Evolutionary conservation across 192 early-diverging fungal species (phyloP).

Genomic region (Coemansia asiatica): DNA sequence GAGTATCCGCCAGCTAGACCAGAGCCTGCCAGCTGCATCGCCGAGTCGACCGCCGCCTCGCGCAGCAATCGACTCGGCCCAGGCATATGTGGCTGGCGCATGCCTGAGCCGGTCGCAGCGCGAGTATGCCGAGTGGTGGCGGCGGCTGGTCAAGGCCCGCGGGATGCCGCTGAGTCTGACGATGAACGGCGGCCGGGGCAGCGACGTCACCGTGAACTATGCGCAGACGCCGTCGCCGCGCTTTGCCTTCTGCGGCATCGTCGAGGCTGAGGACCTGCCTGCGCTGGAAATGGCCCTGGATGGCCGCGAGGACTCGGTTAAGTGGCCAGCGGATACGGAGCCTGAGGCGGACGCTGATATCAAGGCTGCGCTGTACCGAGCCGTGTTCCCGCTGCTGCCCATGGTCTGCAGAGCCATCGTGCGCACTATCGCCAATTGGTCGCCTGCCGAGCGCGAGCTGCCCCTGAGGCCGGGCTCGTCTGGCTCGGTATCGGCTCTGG

Average conservation of each 20-base stretch:
- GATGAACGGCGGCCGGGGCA: constrained; percentile 16
- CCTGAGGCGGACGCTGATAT: constrained; percentile 5
- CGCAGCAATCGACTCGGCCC: constrained; percentile 27
- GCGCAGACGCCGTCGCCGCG: constrained; percentile 7
- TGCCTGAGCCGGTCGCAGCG: constrained; percentile 37
- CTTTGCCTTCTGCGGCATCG: constrained; percentile 44
- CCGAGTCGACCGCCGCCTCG: constrained; percentile 15
- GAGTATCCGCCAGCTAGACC: not conserved
- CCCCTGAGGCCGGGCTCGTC: constrained; percentile 15
- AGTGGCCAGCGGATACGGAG: constrained; percentile 31
- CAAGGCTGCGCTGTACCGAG: constrained; percentile 19
- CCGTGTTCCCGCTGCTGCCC: constrained; percentile 46
- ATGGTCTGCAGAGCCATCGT: constrained; percentile 33
- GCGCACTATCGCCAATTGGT: constrained; percentile 42
- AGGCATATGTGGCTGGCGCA: constrained; percentile 20
- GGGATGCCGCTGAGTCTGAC: constrained; percentile 51
- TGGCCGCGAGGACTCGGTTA: not conserved
- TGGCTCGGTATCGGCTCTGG: not conserved
- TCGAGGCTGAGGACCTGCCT: constrained; percentile 48
- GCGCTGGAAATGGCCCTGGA: constrained; percentile 37
- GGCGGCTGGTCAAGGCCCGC: constrained; percentile 30
- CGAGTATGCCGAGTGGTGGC: constrained; percentile 56
- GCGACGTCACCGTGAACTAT: constrained; percentile 47
- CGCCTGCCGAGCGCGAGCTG: constrained; percentile 46
- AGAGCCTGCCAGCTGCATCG: not conserved